Evolutionary conservation across 345 rosid species (phyloP).

Genomic region (Aurinia saxatilis): DNA sequence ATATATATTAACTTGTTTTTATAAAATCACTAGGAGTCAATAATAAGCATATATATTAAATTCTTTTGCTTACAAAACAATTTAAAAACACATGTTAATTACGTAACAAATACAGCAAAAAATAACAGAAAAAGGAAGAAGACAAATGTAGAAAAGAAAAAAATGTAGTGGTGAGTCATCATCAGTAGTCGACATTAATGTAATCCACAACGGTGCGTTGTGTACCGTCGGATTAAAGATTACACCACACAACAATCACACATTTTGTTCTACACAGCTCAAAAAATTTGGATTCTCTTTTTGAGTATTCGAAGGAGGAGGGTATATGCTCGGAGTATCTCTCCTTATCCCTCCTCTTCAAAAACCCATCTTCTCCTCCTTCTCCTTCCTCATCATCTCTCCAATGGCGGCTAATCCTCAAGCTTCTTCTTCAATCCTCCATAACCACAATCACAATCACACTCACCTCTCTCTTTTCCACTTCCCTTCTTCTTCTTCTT

Average conservation of each 20-base stretch:
- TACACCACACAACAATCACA: conserved; percentile 20
- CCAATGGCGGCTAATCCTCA: conserved; percentile 37
- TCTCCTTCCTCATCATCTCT: background rate
- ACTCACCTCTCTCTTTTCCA: conserved; percentile 15
- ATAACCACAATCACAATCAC: conserved; percentile 18
- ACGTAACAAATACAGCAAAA: too few species aligned
- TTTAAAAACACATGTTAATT: too few species aligned
- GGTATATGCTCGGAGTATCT: conserved; percentile 70
- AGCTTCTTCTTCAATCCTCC: conserved; percentile 31
- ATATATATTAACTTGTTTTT: too few species aligned
- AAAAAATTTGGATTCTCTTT: background rate
- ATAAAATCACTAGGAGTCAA: too few species aligned
- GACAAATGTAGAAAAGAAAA: too few species aligned
- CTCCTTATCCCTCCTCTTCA: too few species aligned
- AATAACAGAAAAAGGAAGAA: background rate
- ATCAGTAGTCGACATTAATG: conserved; percentile 15
- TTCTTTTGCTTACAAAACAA: too few species aligned
- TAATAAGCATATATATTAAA: too few species aligned
- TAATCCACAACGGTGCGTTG: background rate
- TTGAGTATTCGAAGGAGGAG: conserved; percentile 1
- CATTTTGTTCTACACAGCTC: conserved; percentile 9
- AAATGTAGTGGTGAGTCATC: background rate
- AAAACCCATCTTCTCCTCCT: background rate
- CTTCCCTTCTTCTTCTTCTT: background rate
- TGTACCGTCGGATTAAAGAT: conserved; percentile 26